Evolutionary conservation across 2,329 filamentous ascomycete genomes (phyloP).

Genomic region (Onygenales sp.): DNA sequence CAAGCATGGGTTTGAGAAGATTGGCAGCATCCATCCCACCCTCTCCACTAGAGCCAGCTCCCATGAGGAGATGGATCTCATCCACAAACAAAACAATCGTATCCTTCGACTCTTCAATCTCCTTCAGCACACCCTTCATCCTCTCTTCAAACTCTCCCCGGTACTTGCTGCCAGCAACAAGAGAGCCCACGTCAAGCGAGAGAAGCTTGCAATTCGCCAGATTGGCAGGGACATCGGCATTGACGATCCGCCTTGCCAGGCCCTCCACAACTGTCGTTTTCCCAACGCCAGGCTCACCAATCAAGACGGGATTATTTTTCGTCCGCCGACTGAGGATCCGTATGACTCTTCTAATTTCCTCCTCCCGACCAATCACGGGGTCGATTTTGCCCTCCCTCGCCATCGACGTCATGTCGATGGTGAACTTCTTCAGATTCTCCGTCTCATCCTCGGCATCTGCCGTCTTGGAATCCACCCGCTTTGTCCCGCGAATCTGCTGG

Average conservation of each 20-base stretch:
- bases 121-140: constrained; percentile 98
- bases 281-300: constrained; percentile 94
- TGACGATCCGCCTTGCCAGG: constrained; percentile 88
- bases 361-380: constrained; percentile 91
- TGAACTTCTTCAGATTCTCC: constrained; percentile 96
- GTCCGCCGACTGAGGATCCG: constrained; percentile 86
- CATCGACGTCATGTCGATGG: constrained; percentile 95
- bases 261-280: constrained; percentile 98
- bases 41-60: constrained; percentile 85
- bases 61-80: constrained; percentile 98
- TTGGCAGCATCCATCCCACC: constrained; percentile 99
- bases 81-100: constrained; percentile 98
- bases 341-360: constrained; percentile 86
- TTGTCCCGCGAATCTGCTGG: constrained; percentile 81
- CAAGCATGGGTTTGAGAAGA: constrained; percentile 94
- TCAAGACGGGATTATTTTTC: constrained; percentile 97
- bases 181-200: constrained; percentile 86
- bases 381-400: constrained; percentile 96
- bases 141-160: constrained; percentile 97
- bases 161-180: constrained; percentile 97
- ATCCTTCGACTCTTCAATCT: constrained; percentile 88
- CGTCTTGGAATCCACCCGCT: constrained; percentile 88
- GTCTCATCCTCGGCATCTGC: constrained; percentile 85
- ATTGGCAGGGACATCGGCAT: constrained; percentile 92
- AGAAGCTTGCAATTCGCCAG: constrained; percentile 87